Conservation (phyloP, 2,329 filamentous ascomycete species). For the Dactylellina leptospora region DNA sequence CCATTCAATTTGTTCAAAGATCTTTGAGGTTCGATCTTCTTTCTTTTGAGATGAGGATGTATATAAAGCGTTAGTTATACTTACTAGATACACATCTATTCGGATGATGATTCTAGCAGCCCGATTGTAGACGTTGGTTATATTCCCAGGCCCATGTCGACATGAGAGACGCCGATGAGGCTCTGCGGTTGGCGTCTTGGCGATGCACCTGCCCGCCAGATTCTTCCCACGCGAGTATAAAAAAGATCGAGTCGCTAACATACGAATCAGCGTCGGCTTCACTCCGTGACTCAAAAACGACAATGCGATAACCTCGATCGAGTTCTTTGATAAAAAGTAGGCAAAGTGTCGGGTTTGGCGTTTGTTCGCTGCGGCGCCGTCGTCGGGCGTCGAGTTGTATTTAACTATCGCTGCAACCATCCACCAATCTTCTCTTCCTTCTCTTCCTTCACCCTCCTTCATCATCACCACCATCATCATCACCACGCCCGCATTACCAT, state of each 20-base stretch:
- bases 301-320: too few relatives aligned
- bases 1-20: background rate
- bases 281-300: too few relatives aligned
- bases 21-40: background rate
- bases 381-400: slow-evolving; percentile 8
- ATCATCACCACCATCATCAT: background rate
- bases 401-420: slow-evolving; percentile 2
- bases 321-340: too few relatives aligned
- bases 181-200: slow-evolving; percentile 32
- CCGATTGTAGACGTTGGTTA: background rate
- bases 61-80: slow-evolving; percentile 26
- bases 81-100: background rate
- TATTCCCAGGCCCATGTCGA: background rate
- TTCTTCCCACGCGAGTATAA: slow-evolving; percentile 13
- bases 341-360: slow-evolving; percentile 22
- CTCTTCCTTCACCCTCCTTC: background rate
- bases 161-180: slow-evolving; percentile 6
- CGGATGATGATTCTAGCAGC: background rate
- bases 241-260: too few relatives aligned
- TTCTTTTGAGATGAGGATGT: slow-evolving; percentile 10
- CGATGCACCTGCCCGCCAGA: slow-evolving; percentile 11
- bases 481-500: background rate
- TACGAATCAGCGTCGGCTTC: too few relatives aligned
- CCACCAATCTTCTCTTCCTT: background rate
- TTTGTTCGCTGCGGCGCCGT: slow-evolving; percentile 12